These are phyloP conservation scores for Diaporthe longicolla DNA, from an alignment of 2,329 filamentous ascomycete species.

Conservation along the genomic window DNA sequence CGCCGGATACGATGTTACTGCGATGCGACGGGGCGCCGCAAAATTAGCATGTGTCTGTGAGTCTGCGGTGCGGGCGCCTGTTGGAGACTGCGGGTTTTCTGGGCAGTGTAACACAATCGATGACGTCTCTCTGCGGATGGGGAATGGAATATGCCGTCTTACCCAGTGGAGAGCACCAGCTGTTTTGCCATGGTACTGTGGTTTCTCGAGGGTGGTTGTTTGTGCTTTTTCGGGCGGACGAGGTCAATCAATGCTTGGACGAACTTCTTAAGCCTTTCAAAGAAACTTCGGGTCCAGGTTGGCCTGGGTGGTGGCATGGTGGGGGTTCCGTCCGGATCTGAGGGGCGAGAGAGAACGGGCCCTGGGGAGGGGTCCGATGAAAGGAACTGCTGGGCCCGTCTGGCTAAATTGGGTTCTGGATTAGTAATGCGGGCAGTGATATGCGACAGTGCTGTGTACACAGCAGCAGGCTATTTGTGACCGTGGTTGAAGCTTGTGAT, in stretches of 20 bases:
- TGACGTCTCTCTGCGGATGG: background rate
- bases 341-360: constrained; percentile 13
- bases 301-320: constrained; percentile 38
- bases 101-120: constrained; percentile 17
- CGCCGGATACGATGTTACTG: constrained; percentile 87
- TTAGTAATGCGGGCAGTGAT: constrained; percentile 8
- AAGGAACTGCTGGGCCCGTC: constrained; percentile 28
- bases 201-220: constrained; percentile 17
- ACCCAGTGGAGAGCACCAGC: constrained; percentile 43
- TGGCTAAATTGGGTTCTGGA: constrained; percentile 15
- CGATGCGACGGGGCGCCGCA: constrained; percentile 24
- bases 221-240: constrained; percentile 35
- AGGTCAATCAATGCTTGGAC: constrained; percentile 37
- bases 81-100: background rate
- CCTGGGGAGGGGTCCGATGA: background rate
- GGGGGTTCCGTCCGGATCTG: background rate
- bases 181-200: constrained; percentile 41
- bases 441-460: constrained; percentile 5
- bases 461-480: constrained; percentile 6
- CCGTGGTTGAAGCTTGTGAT: background rate
- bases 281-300: constrained; percentile 35
- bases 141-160: background rate
- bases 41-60: constrained; percentile 27
- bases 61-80: background rate
- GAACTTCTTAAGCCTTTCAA: constrained; percentile 33